Evolutionary conservation across 352 stramenopile genomes (phyloP).

Genomic region (Globisporangium emineosum): DNA sequence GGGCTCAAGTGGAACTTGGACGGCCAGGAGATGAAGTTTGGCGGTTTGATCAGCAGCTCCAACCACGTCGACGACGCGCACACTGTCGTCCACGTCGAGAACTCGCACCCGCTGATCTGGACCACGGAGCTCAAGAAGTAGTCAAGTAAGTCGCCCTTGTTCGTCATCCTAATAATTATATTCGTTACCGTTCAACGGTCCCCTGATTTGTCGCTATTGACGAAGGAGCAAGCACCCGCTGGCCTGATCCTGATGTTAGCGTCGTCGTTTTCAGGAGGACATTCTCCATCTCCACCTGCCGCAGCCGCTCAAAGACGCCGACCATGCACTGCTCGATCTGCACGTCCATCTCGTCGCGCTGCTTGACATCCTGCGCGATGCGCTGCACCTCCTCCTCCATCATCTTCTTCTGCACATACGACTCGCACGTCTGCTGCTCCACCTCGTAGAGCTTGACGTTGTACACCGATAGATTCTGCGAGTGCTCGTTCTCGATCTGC

Average conservation of each 20-base stretch:
- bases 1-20: slow-evolving; percentile 90
- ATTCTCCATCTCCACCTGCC: slow-evolving; percentile 47
- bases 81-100: slow-evolving; percentile 57
- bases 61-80: slow-evolving; percentile 61
- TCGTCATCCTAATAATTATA: slow-evolving; percentile 2
- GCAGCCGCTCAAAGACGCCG: slow-evolving; percentile 50
- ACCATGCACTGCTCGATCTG: slow-evolving; percentile 59
- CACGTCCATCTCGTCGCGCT: slow-evolving; percentile 47
- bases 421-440: slow-evolving; percentile 54
- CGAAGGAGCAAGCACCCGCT: too few relatives aligned
- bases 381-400: slow-evolving; percentile 44
- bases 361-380: slow-evolving; percentile 32
- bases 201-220: background rate
- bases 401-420: slow-evolving; percentile 43
- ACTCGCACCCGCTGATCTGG: slow-evolving; percentile 85
- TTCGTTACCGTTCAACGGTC: background rate
- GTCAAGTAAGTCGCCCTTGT: background rate
- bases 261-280: slow-evolving; percentile 27
- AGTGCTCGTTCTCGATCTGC: slow-evolving; percentile 41
- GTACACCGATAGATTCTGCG: slow-evolving; percentile 34
- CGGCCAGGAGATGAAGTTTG: slow-evolving; percentile 67
- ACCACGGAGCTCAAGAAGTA: slow-evolving; percentile 78
- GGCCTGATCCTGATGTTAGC: background rate
- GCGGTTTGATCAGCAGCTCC: slow-evolving; percentile 80
- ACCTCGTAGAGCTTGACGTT: slow-evolving; percentile 48